Evolutionary conservation across 495 filamentous ascomycete genomes (phyloP), one percentile per base, ranked within the genome.

Genomic region (Talaromyces proteolyticus): DNA sequence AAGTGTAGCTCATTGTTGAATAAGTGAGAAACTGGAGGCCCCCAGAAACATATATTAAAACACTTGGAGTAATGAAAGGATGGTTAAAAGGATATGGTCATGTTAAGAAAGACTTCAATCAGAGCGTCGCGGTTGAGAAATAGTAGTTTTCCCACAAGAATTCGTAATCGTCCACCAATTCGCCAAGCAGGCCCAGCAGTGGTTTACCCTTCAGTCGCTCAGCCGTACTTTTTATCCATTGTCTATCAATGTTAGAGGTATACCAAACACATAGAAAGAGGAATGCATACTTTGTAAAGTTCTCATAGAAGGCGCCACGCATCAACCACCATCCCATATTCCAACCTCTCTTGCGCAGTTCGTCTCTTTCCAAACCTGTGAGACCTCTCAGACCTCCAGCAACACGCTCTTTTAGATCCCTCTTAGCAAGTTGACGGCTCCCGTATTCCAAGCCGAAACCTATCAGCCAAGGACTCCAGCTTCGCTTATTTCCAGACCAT

Each of bases 71-170:
- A n/a, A n/a, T n/a, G n/a, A n/a, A n/a, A n/a, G n/a, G n/a, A n/a
- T n/a, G n/a, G n/a, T n/a, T n/a, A n/a, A n/a, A n/a, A n/a, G n/a
- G n/a, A n/a, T n/a, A n/a, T n/a, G n/a, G n/a, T n/a, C n/a, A n/a
- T n/a, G n/a, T n/a, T n/a, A n/a, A n/a, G n/a, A n/a, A n/a, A n/a
- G n/a, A n/a, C n/a, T n/a, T n/a, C n/a, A 53, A 47, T 70, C 55
- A 89, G 51, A 87, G 57, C 1, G 84, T 88, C 20, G 84, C 79
- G 10, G 84, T 87, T 10, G 82, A 77, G 65, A 97, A 97, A 67
- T 98, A 92, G 60, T 95, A 97, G 46, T 95, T 88, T 69, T 96
- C 92, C 93, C 93, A 98, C 14, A 98, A 74, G 60, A 93, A 96
- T 62, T 94, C 88, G 58, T 97, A 97, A 61, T 98, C 94, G 63